A percentile compares a stretch with the other conserved stretches of the same genome.
These are phyloP conservation scores for Agaricus blazei DNA, from an alignment of 768 basidiomycete species.

Conservation along the genomic window DNA sequence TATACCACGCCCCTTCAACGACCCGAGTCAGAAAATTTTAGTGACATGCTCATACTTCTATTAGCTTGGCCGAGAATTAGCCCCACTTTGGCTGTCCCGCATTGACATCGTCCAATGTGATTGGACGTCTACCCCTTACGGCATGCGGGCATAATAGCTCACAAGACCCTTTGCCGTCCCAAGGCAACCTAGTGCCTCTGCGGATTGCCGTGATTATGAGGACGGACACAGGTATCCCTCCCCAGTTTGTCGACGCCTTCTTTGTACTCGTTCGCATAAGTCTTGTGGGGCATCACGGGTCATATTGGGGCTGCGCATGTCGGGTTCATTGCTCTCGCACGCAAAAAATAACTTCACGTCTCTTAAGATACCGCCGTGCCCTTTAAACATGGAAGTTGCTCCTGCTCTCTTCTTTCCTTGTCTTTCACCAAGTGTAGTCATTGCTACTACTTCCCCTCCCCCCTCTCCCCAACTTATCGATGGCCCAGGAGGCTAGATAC, in stretches of 20 bases:
- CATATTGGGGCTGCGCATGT: constrained; percentile 6
- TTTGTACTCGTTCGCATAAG: neutral
- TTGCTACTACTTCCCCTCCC: neutral
- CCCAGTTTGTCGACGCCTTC: neutral
- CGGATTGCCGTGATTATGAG: constrained; percentile 2
- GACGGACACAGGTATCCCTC: neutral
- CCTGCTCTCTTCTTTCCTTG: neutral
- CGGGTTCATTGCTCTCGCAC: neutral
- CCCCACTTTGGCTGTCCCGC: neutral
- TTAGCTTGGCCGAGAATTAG: neutral
- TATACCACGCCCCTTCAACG: neutral
- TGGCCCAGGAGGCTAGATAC: neutral
- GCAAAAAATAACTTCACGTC: neutral
- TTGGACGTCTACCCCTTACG: neutral
- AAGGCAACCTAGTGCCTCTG: neutral
- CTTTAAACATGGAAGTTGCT: neutral
- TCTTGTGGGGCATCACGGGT: neutral
- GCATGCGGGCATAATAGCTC: neutral
- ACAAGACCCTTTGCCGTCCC: neutral
- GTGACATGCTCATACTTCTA: constrained; percentile 1
- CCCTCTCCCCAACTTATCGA: neutral
- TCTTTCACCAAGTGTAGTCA: constrained; percentile 1
- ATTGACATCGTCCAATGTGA: neutral
- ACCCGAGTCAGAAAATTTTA: neutral
- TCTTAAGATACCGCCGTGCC: neutral